A percentile compares a stretch with the other conserved stretches of the same genome.
These are phyloP conservation scores for Triticum monococcum DNA, from an alignment of 176 grass and related monocot species.

Conservation along the genomic window DNA sequence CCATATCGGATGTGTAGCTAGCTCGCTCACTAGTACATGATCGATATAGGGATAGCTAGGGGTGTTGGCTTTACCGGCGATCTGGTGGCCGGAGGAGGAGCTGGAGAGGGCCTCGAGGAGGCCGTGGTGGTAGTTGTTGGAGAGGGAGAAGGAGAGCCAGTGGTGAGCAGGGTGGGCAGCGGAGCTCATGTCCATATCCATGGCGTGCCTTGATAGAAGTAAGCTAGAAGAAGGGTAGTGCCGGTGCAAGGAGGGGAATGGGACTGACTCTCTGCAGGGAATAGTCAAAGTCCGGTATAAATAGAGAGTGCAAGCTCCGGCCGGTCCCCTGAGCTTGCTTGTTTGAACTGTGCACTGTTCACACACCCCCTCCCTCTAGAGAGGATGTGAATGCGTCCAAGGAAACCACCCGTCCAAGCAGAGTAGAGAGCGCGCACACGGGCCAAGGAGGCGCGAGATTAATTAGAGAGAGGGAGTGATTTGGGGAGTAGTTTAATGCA, in stretches of 20 bases:
- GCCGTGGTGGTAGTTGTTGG: slow-evolving; percentile 61
- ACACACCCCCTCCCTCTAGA: neutral
- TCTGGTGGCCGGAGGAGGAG: slow-evolving; percentile 20
- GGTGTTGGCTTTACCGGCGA: slow-evolving; percentile 18
- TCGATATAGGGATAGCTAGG: no score
- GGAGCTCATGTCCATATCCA: slow-evolving; percentile 69
- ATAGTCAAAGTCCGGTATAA: slow-evolving; percentile 30
- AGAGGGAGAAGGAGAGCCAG: slow-evolving; percentile 95
- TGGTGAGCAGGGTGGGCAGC: slow-evolving; percentile 42
- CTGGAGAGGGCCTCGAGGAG: slow-evolving; percentile 74
- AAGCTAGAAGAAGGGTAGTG: neutral
- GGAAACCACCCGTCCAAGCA: neutral
- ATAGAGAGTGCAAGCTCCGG: slow-evolving; percentile 29
- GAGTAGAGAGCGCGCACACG: slow-evolving; percentile 36
- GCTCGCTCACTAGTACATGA: no score
- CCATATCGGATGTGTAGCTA: neutral
- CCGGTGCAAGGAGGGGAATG: slow-evolving; percentile 37
- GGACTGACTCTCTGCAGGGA: neutral
- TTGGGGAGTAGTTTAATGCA: slow-evolving; percentile 47
- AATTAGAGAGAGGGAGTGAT: slow-evolving; percentile 45
- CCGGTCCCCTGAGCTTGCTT: neutral
- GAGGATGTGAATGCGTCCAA: slow-evolving; percentile 40
- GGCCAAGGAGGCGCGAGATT: slow-evolving; percentile 47
- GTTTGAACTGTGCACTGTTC: slow-evolving; percentile 9
- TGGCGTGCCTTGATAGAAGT: neutral